Percentiles rank a stretch among this genome's conserved stretches.
These are phyloP conservation scores for Cryphonectria nitschkei DNA, from an alignment of 2,329 filamentous ascomycete genomes.

Conservation along the genomic window DNA sequence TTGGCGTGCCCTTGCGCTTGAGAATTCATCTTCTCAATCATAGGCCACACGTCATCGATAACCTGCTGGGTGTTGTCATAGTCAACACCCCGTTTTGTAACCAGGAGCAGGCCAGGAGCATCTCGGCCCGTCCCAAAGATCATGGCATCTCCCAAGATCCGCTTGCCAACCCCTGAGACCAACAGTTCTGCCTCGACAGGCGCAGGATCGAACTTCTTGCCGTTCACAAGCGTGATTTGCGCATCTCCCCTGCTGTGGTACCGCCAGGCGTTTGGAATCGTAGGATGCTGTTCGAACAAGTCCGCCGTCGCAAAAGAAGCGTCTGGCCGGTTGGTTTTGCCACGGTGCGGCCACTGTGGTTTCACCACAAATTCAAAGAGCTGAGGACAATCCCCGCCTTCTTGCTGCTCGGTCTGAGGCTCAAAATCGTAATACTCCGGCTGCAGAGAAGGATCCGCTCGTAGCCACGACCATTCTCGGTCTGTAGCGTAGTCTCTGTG, in stretches of 20 bases:
- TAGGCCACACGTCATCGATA: conserved; percentile 45
- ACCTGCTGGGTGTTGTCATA: conserved; percentile 40
- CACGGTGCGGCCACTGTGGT: conserved; percentile 60
- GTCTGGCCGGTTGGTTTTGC: conserved; percentile 60
- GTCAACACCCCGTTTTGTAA: conserved; percentile 42
- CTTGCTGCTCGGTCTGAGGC: conserved; percentile 34
- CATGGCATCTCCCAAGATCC: conserved; percentile 55
- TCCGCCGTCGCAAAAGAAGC: conserved; percentile 67
- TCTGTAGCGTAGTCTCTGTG: conserved; percentile 58
- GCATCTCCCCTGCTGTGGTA: conserved; percentile 66
- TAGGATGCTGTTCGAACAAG: conserved; percentile 60
- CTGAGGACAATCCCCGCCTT: conserved; percentile 35
- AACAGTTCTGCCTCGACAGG: conserved; percentile 61
- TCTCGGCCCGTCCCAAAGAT: conserved; percentile 64
- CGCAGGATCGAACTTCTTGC: conserved; percentile 71
- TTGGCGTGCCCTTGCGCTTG: conserved; percentile 54
- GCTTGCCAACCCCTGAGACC: conserved; percentile 38
- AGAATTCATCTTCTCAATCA: conserved; percentile 51
- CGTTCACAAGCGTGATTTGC: conserved; percentile 64
- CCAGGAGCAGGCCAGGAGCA: conserved; percentile 60
- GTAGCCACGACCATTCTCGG: conserved; percentile 64
- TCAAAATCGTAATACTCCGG: conserved; percentile 50
- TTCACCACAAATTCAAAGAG: conserved; percentile 59
- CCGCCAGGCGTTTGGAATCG: conserved; percentile 58
- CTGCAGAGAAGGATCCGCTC: conserved; percentile 36